Base-by-base conservation (phyloP, 1,139 yeast genomes). In the Geotrichum carabidarum region DNA sequence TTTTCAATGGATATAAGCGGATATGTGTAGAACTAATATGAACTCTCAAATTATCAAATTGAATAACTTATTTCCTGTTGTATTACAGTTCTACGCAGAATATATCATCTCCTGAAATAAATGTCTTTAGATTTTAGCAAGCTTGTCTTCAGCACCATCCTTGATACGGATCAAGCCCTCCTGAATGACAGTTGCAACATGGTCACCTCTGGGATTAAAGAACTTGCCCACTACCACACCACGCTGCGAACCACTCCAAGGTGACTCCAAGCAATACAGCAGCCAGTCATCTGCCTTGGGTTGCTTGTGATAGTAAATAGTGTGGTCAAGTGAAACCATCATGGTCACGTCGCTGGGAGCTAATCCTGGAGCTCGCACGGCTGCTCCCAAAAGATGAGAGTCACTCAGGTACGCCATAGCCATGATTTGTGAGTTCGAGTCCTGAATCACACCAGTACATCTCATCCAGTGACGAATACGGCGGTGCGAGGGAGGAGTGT, bases 351-450 rank as follows among this genome's bases (percentile, higher is more conserved):
- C 73, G 56, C 70, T 71, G 62, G 74, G 63, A 15, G 74, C 74
- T 50, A 72, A 60, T 44, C 72, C 63, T 55, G 78, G 75, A 57
- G 78, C 72, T 50, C 77, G 70, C 62, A 77, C 74, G 22, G 78
- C 70, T 0, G 83, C 70, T 15, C 80, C 75, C 52, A 84, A 69
- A 58, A 81, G 75, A 58, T 79, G 76, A 9, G 83, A 76, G 67
- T 86, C 94, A 0, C 86, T 77, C 27, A 84, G 71, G 56, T 80
- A 81, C 1, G 84, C 84, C 53, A 85, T 68, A 0, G 86, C 88
- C 27, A 78, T 81, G 65, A 78, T 82, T 58, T 82, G 78, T 65
- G 74, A 79, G 8, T 62, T 64, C n/a, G 71, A 71, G 59, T 67
- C 71, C 27, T 46, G 59, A 38, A 73, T 61, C 7, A 64, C 65